Percentiles rank a stretch among this genome's conserved stretches.
phyloP scores from a whole-genome alignment of 2,329 filamentous ascomycete species.

The Alternaria viburni region DNA sequence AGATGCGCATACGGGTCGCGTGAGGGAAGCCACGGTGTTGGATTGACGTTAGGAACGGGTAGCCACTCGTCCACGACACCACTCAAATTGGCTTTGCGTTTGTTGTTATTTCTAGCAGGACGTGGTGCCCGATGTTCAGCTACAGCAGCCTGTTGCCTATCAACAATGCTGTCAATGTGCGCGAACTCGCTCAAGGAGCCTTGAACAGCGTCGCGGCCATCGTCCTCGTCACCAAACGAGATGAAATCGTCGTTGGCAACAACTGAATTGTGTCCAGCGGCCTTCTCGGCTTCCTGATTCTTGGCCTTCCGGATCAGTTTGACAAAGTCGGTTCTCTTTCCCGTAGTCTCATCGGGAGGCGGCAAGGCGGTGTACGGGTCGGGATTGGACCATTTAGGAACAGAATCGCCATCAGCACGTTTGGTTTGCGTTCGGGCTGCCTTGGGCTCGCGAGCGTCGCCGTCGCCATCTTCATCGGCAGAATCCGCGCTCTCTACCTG shows the following conservation, averaged over 20 bases:
- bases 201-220: conserved; percentile 14
- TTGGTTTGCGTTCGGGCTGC: conserved; percentile 22
- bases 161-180: conserved; percentile 10
- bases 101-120: conserved; percentile 47
- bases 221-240: conserved; percentile 67
- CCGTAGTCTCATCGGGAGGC: conserved; percentile 71
- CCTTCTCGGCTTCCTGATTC: conserved; percentile 61
- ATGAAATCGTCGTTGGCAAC: conserved; percentile 79
- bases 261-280: conserved; percentile 58
- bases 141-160: conserved; percentile 15
- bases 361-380: conserved; percentile 91
- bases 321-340: conserved; percentile 85
- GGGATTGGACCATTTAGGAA: conserved; percentile 91
- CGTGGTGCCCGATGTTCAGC: conserved; percentile 18
- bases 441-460: conserved; percentile 30
- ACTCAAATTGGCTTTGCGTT: conserved; percentile 68
- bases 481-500: conserved; percentile 36
- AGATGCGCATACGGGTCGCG: conserved; percentile 61
- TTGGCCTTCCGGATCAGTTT: conserved; percentile 91
- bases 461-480: conserved; percentile 19
- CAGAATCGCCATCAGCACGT: conserved; percentile 41
- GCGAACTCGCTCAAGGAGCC: conserved; percentile 34
- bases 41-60: conserved; percentile 41
- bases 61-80: conserved; percentile 54
- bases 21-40: conserved; percentile 57